phyloP scores from a whole-genome alignment of 1,284 basidiomycete genomes.

The Golubevia sp. region DNA sequence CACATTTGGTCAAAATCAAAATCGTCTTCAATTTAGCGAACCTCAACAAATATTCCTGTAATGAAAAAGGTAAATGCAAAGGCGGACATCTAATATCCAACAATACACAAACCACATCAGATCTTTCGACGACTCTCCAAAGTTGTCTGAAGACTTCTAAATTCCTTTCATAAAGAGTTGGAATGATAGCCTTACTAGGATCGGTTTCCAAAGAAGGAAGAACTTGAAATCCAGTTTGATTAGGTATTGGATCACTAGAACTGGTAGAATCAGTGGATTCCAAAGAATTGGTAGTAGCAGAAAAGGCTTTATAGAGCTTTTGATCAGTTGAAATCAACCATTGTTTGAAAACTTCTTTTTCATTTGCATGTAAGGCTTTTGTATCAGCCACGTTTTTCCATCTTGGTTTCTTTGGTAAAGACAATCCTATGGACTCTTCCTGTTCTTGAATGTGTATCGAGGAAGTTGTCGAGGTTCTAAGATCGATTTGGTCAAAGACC shows the following conservation, averaged over 20 bases:
- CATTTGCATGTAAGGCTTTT: constrained; percentile 36
- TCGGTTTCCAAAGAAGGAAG: no score
- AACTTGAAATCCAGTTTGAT: no score
- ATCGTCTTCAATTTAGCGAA: constrained; percentile 6
- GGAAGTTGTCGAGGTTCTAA: neutral
- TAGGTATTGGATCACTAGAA: no score
- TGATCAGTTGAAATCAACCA: constrained; percentile 38
- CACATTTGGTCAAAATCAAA: constrained; percentile 39
- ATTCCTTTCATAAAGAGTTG: constrained; percentile 67
- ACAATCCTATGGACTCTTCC: constrained; percentile 11
- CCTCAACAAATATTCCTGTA: constrained; percentile 21
- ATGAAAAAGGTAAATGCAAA: constrained; percentile 30
- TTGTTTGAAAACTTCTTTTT: constrained; percentile 29
- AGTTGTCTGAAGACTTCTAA: constrained; percentile 42
- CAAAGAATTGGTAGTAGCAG: constrained; percentile 29
- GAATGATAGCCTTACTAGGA: constrained; percentile 33
- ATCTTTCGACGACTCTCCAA: constrained; percentile 61
- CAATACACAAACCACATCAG: constrained; percentile 33
- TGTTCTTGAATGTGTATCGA: constrained; percentile 5
- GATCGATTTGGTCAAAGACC: constrained; percentile 21
- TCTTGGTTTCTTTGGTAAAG: constrained; percentile 34
- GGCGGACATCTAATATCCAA: constrained; percentile 31
- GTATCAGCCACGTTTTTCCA: constrained; percentile 34
- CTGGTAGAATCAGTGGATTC: constrained; percentile 13
- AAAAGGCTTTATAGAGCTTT: constrained; percentile 24